Evolutionary conservation across 2,329 filamentous ascomycete species (phyloP), one percentile per base, ranked within the genome.

Genomic region (Alternaria sp.): DNA sequence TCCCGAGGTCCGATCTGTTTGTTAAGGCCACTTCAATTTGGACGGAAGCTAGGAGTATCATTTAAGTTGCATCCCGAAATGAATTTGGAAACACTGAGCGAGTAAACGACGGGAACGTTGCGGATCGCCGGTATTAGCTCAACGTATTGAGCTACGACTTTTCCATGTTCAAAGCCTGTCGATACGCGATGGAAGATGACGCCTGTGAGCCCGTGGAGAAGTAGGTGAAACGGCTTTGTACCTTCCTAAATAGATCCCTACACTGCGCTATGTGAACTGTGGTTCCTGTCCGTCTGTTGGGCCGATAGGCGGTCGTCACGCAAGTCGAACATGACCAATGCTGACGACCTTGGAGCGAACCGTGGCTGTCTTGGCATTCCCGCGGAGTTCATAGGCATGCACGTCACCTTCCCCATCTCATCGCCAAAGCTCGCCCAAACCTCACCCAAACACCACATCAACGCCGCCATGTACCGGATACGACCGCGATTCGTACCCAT

Each of bases 401-500:
- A 44, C 41, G 47, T 54, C 54, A 55, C 37, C 37, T 47, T n/a
- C 47, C 25, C 11, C 25, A 20, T 11, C 20, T 15, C 50, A 26
- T 21, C 15, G 18, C 15, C 23, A 41, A 41, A 46, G 25, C 50
- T 21, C 43, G 25, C 37, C 37, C 46, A 20, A 26, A 28, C 18
- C 44, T 33, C 44, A 53, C 11, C 50, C 15, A 21, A 11, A 23
- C 41, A 47, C 20, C n/a, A 8, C 33, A 62, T 49, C 51, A 43
- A 5, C 45, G 51, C 37, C 25, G 61, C 55, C 43, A 73, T 73
- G 71, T 60, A 68, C 54, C 70, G 68, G 49, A 68, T 67, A 67
- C 65, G 64, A 43, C 57, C 57, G 33, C 33, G 59, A n/a, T 46
- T 66, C 6, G 21, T 30, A n/a, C 33, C 58, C 41, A 65, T 69